phyloP scores from a whole-genome alignment of 2,329 filamentous ascomycete genomes.

The Emmonsiellopsis sp. region DNA sequence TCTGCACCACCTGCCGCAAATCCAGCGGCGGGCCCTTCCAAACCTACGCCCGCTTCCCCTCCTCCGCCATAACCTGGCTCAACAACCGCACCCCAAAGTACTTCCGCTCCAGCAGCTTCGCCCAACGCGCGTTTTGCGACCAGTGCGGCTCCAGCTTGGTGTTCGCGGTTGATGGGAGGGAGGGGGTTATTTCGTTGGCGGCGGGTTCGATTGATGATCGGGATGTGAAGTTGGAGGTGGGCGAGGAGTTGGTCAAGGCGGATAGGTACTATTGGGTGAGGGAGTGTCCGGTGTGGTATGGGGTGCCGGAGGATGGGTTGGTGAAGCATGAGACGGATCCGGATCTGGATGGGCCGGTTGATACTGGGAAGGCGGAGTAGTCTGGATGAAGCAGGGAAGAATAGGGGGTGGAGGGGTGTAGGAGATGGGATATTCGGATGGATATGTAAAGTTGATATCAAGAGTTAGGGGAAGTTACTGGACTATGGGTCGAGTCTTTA shows the following conservation, averaged over 20 bases:
- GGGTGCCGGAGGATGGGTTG: constrained; percentile 28
- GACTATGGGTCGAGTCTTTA: too few relatives aligned
- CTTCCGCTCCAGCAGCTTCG: constrained; percentile 30
- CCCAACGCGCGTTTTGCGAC: constrained; percentile 36
- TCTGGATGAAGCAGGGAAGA: not conserved
- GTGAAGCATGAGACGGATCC: constrained; percentile 17
- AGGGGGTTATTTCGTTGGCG: constrained; percentile 25
- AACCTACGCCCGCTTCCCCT: constrained; percentile 32
- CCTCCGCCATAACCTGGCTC: constrained; percentile 25
- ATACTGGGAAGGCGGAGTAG: not conserved
- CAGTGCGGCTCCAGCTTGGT: constrained; percentile 38
- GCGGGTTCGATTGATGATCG: constrained; percentile 35
- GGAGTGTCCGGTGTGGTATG: constrained; percentile 32
- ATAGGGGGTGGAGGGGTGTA: not conserved
- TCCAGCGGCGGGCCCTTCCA: constrained; percentile 38
- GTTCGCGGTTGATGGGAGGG: constrained; percentile 30
- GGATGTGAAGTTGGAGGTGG: constrained; percentile 21
- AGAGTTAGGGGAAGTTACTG: too few relatives aligned
- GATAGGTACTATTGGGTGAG: constrained; percentile 36
- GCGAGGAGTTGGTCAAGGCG: constrained; percentile 16
- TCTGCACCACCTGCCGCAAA: constrained; percentile 42
- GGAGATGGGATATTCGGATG: too few relatives aligned
- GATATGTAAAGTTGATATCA: too few relatives aligned
- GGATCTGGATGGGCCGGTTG: constrained; percentile 10
- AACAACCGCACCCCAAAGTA: constrained; percentile 21